Conservation (phyloP, 2,329 filamentous ascomycete genomes). For the Xylariaceae sp. region DNA sequence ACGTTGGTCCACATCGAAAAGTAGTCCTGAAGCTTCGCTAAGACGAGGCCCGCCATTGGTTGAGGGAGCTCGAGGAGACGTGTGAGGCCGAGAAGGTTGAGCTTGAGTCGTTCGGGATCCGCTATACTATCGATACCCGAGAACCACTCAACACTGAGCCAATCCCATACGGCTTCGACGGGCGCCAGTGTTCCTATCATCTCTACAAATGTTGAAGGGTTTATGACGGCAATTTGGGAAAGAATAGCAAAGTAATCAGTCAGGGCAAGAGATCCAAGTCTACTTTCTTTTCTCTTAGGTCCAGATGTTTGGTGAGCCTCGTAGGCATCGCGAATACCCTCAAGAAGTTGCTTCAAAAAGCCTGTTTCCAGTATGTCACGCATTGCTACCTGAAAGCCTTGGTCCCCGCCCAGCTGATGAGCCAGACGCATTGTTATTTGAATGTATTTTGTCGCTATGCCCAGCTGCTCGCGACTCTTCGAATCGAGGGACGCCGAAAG, state of each 20-base stretch:
- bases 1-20: slow-evolving; percentile 78
- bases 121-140: slow-evolving; percentile 71
- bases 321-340: slow-evolving; percentile 70
- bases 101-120: slow-evolving; percentile 69
- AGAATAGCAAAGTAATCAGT: slow-evolving; percentile 87
- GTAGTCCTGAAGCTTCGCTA: slow-evolving; percentile 72
- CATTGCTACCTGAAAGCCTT: slow-evolving; percentile 67
- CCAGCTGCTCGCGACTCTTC: slow-evolving; percentile 62
- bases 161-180: slow-evolving; percentile 61
- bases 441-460: slow-evolving; percentile 64
- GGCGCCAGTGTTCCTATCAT: slow-evolving; percentile 56
- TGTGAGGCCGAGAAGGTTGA: slow-evolving; percentile 75
- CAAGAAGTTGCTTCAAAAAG: slow-evolving; percentile 67
- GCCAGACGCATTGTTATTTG: slow-evolving; percentile 70
- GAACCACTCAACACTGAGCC: slow-evolving; percentile 71
- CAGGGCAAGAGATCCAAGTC: slow-evolving; percentile 76
- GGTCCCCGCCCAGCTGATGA: slow-evolving; percentile 64
- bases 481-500: slow-evolving; percentile 57
- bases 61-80: slow-evolving; percentile 70
- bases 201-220: slow-evolving; percentile 70
- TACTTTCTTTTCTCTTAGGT: slow-evolving; percentile 71
- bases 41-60: slow-evolving; percentile 61
- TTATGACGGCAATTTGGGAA: slow-evolving; percentile 76
- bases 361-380: slow-evolving; percentile 69
- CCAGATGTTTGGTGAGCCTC: slow-evolving; percentile 82